Percentiles rank a stretch among this genome's conserved stretches.
Conservation (phyloP, 2,329 filamentous ascomycete species). For the Sordariomycetes sp. region DNA sequence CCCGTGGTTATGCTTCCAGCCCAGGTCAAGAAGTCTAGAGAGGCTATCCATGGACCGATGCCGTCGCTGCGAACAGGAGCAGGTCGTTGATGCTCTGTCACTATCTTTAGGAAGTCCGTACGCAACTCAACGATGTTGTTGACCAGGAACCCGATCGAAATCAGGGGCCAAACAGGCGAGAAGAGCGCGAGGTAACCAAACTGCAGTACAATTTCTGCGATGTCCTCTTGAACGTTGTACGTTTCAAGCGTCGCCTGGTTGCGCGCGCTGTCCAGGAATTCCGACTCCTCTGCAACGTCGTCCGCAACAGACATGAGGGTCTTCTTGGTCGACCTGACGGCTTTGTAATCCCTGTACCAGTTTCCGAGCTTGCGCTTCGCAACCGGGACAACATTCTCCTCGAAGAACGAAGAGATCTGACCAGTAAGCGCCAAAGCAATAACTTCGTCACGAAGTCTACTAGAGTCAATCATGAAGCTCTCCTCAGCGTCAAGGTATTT, state of each 20-base stretch:
- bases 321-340: constrained; percentile 22
- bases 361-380: constrained; percentile 49
- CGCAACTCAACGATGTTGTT: constrained; percentile 74
- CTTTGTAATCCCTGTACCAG: constrained; percentile 31
- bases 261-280: constrained; percentile 55
- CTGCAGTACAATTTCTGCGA: constrained; percentile 64
- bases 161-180: constrained; percentile 67
- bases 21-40: constrained; percentile 61
- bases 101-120: constrained; percentile 70
- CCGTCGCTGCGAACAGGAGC: constrained; percentile 60
- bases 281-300: constrained; percentile 53
- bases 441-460: constrained; percentile 60
- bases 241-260: constrained; percentile 57
- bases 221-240: constrained; percentile 66
- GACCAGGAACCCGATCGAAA: constrained; percentile 61
- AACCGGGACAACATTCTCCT: constrained; percentile 63
- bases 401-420: constrained; percentile 61
- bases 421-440: constrained; percentile 69
- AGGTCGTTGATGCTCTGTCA: constrained; percentile 62
- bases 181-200: constrained; percentile 69
- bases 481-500: neutral
- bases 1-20: constrained; percentile 63
- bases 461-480: constrained; percentile 58
- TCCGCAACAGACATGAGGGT: constrained; percentile 35
- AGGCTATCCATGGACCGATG: constrained; percentile 65